Evolutionary conservation across 2,329 filamentous ascomycete species (phyloP), one percentile per base, ranked within the genome.

Genomic region (Dactylonectria macrodidyma): DNA sequence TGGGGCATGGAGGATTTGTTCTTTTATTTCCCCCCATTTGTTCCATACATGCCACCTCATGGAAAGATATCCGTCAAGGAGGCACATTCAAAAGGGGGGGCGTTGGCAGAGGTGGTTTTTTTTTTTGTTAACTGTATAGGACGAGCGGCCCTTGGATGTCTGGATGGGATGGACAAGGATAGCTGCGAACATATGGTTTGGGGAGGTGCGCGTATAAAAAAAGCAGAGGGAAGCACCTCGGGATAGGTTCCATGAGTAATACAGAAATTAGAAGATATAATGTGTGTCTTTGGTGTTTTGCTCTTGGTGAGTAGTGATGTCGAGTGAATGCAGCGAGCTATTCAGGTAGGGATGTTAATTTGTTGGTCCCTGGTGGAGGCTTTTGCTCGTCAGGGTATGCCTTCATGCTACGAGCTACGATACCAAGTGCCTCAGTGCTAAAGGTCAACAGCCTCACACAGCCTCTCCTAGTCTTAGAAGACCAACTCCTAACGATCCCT

Each of bases 181-280:
- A 50, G 30, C 60, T 19, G 52, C 11, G 38, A 63, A 63, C 57
- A 58, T 44, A 62, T 44, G 60, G 41, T 48, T 30, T 5, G 26
- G 51, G 19, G 33, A 54, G 33, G 33, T 19, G 33, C 8, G 19
- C 16, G 33, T 54, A 22, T n/a, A 41, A 33, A 26, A 24, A 11
- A 36, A 38, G 19, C n/a, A 41, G 24, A 41, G 46, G 46, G 46
- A 9, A 26, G 36, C 34, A 34, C 24, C 34, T 36, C 34, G 44
- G 30, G 60, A 26, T 63, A 46, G 46, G 38, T 63, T 63, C 60
- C 60, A 52, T 63, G 57, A 57, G 60, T 63, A 63, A 51, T 63
- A 63, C 60, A 63, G 48, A 57, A 24, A 38, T 38, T 51, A 57
- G 47, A 56, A 62, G 52, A 62, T 50, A 47, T 38, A 51, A 33